Conservation (phyloP, 208 protist genomes). For the Trypanosoma theileri region DNA sequence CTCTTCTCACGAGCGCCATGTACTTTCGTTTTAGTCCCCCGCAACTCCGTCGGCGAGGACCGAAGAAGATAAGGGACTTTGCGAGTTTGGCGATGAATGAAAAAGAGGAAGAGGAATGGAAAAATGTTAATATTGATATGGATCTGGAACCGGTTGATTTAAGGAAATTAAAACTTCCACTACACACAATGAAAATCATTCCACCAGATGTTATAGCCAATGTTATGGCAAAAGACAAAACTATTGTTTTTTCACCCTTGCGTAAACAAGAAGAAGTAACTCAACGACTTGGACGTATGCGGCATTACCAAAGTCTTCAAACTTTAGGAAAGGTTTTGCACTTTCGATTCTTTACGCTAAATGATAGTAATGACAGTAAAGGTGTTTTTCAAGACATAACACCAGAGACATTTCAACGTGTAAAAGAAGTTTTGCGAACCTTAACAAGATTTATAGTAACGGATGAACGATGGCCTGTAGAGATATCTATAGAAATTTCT, state of each 20-base stretch:
- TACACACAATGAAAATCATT: slow-evolving; percentile 56
- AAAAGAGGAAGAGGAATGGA: slow-evolving; percentile 5
- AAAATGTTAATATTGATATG: slow-evolving; percentile 20
- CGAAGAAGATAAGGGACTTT: neutral
- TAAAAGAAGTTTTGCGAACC: slow-evolving; percentile 37
- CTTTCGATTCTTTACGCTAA: slow-evolving; percentile 39
- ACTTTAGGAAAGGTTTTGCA: slow-evolving; percentile 50
- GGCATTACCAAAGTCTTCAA: slow-evolving; percentile 31
- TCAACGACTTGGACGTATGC: slow-evolving; percentile 24
- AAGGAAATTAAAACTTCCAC: slow-evolving; percentile 33
- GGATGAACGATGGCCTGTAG: slow-evolving; percentile 27
- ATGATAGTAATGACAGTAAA: neutral
- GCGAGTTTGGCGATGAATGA: neutral
- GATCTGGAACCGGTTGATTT: slow-evolving; percentile 28
- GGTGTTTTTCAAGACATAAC: slow-evolving; percentile 8
- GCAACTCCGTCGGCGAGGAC: neutral
- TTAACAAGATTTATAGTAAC: slow-evolving; percentile 38
- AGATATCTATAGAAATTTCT: slow-evolving; percentile 23
- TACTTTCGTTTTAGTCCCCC: neutral
- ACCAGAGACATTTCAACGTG: slow-evolving; percentile 13
- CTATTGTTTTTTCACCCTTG: slow-evolving; percentile 38
- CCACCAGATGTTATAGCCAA: slow-evolving; percentile 43
- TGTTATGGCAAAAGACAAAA: slow-evolving; percentile 34
- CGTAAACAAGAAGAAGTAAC: slow-evolving; percentile 23
- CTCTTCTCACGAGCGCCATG: neutral